phyloP scores from a whole-genome alignment of 768 basidiomycete species.

The Dictyophora rubrovolvata region DNA sequence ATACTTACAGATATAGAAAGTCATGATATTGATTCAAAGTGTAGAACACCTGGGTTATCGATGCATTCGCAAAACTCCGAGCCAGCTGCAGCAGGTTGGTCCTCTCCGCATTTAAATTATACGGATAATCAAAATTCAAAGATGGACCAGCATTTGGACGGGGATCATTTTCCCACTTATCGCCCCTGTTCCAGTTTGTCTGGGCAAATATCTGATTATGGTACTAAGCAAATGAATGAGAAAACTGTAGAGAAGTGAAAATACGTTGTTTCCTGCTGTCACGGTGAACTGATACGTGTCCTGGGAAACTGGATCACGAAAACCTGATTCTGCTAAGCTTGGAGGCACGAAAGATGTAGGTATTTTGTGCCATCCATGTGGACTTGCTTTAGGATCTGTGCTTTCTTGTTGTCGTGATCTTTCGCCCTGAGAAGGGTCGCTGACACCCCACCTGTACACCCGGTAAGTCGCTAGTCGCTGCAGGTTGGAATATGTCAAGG shows the following conservation, averaged over 20 bases:
- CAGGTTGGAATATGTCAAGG: slow-evolving; percentile 29
- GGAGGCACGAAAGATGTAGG: no score
- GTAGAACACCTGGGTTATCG: slow-evolving; percentile 85
- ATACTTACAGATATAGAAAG: slow-evolving; percentile 56
- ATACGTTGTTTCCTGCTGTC: slow-evolving; percentile 80
- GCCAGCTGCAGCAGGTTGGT: slow-evolving; percentile 60
- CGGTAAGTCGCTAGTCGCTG: slow-evolving; percentile 42
- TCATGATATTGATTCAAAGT: slow-evolving; percentile 75
- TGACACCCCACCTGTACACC: slow-evolving; percentile 72
- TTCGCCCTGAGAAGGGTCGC: slow-evolving; percentile 71
- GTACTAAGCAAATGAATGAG: not conserved
- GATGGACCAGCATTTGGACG: slow-evolving; percentile 59
- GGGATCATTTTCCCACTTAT: slow-evolving; percentile 57
- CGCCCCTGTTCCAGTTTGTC: slow-evolving; percentile 80
- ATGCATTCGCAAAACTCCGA: slow-evolving; percentile 73
- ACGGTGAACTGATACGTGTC: slow-evolving; percentile 52
- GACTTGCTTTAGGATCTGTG: slow-evolving; percentile 70
- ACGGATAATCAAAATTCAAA: slow-evolving; percentile 61
- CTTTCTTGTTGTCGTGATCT: slow-evolving; percentile 52
- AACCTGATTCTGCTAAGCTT: no score
- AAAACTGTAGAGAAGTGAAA: slow-evolving; percentile 9
- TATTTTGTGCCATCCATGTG: slow-evolving; percentile 75
- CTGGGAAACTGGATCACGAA: no score
- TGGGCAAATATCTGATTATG: slow-evolving; percentile 67
- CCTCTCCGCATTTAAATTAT: slow-evolving; percentile 52